phyloP scores from a whole-genome alignment of 106 monocot genomes.

The Agapanthus africanus region DNA sequence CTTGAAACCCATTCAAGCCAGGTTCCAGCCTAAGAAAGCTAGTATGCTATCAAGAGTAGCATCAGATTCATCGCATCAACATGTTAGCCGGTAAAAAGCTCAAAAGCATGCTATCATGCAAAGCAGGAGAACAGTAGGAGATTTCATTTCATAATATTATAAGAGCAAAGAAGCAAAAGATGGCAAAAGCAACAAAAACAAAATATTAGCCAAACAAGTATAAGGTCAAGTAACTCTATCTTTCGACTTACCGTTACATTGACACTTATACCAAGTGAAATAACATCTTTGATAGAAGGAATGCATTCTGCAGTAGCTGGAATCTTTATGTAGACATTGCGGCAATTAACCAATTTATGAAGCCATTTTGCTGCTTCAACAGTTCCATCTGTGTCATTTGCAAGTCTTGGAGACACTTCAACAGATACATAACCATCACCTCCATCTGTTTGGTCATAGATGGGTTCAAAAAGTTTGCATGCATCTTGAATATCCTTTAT shows the following conservation, averaged over 20 bases:
- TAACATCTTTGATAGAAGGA: constrained; percentile 82
- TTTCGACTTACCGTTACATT: constrained; percentile 75
- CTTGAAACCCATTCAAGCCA: neutral
- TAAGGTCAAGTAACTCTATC: neutral
- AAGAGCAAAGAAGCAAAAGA: neutral
- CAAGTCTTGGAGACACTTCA: constrained; percentile 92
- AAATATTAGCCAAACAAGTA: neutral
- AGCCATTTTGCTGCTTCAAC: constrained; percentile 91
- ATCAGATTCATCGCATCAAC: too few relatives aligned
- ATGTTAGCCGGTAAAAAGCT: too few relatives aligned
- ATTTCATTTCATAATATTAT: neutral
- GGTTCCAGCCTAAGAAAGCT: neutral
- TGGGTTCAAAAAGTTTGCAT: constrained; percentile 80
- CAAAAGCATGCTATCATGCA: too few relatives aligned
- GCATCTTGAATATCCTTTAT: constrained; percentile 98
- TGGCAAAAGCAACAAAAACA: neutral
- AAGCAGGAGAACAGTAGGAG: too few relatives aligned
- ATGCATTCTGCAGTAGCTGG: constrained; percentile 96
- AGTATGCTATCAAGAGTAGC: neutral
- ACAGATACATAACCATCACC: constrained; percentile 94
- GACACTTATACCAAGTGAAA: constrained; percentile 75
- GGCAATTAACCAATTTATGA: constrained; percentile 58
- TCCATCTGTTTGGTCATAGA: constrained; percentile 79
- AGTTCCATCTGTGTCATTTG: constrained; percentile 73
- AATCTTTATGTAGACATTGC: constrained; percentile 91